Evolutionary conservation across 2,329 filamentous ascomycete genomes (phyloP).

Genomic region (Fusarium mangiferae): DNA sequence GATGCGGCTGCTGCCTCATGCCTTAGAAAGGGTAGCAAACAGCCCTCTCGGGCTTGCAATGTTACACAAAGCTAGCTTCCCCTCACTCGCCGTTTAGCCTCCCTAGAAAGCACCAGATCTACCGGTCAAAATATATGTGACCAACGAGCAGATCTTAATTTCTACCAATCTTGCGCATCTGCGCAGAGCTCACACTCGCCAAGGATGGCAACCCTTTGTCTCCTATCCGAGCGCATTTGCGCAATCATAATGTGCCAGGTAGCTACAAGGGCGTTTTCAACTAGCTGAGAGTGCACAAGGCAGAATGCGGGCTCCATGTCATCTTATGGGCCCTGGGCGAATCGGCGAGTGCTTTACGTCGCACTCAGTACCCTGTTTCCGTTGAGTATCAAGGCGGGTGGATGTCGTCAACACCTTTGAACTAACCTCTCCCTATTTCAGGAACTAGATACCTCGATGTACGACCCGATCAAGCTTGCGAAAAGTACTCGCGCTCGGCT

Average conservation of each 20-base stretch:
- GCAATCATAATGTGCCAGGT: neutral
- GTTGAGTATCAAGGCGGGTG: neutral
- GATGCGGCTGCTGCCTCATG: neutral
- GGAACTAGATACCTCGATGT: neutral
- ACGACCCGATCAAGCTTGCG: neutral
- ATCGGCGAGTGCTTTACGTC: neutral
- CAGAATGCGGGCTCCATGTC: neutral
- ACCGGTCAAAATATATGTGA: rapidly evolving
- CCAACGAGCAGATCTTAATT: no score
- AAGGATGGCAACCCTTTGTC: neutral
- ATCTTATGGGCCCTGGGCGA: neutral
- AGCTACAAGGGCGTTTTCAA: no score
- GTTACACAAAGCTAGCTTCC: neutral
- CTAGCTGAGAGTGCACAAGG: neutral
- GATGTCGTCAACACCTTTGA: neutral
- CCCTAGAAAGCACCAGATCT: neutral
- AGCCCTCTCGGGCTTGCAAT: neutral
- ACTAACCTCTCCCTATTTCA: neutral
- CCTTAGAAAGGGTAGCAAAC: neutral
- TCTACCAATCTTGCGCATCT: neutral
- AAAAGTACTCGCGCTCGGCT: neutral
- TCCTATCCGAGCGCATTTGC: neutral
- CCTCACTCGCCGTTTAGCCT: neutral
- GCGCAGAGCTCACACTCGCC: neutral
- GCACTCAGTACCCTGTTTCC: neutral